A percentile compares a stretch with the other conserved stretches of the same genome.
Conservation (phyloP, 2,329 filamentous ascomycete species). For the Alternaria longipes region DNA sequence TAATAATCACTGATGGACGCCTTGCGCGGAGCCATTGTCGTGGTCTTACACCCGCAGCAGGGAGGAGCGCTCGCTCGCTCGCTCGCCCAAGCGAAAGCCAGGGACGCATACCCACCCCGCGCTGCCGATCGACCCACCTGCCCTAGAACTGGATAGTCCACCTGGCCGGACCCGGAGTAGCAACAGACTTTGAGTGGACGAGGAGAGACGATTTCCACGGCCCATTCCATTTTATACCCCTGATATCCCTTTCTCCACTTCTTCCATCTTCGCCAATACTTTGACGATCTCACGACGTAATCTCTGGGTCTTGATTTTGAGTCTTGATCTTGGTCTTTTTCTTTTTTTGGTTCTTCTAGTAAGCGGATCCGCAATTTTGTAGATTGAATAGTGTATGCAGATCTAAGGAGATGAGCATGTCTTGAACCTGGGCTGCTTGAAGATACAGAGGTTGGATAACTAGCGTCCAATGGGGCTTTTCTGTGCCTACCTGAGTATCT, state of each 20-base stretch:
- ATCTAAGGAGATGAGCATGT: conserved; percentile 2
- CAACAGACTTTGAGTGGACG: conserved; percentile 11
- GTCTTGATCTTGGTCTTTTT: conserved; percentile 5
- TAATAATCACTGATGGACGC: conserved; percentile 30
- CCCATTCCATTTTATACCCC: conserved; percentile 41
- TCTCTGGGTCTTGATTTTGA: conserved; percentile 11
- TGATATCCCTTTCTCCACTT: conserved; percentile 33
- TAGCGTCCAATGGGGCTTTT: background rate
- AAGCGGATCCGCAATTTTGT: conserved; percentile 16
- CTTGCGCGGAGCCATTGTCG: background rate
- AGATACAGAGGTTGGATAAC: conserved; percentile 1
- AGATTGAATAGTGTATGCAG: conserved; percentile 17
- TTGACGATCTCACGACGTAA: conserved; percentile 36
- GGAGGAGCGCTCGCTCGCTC: conserved; percentile 2
- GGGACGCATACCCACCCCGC: conserved; percentile 3
- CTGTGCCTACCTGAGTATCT: background rate
- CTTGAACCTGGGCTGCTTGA: conserved; percentile 18
- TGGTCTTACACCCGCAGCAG: background rate
- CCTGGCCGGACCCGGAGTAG: conserved; percentile 4
- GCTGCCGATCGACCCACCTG: conserved; percentile 12
- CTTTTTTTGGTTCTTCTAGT: conserved; percentile 7
- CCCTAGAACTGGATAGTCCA: conserved; percentile 5
- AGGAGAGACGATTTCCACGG: conserved; percentile 19
- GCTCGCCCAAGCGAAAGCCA: conserved; percentile 1
- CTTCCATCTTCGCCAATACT: conserved; percentile 23